phyloP scores from a whole-genome alignment of 2,329 filamentous ascomycete species.

The Blastomyces gilchristii region DNA sequence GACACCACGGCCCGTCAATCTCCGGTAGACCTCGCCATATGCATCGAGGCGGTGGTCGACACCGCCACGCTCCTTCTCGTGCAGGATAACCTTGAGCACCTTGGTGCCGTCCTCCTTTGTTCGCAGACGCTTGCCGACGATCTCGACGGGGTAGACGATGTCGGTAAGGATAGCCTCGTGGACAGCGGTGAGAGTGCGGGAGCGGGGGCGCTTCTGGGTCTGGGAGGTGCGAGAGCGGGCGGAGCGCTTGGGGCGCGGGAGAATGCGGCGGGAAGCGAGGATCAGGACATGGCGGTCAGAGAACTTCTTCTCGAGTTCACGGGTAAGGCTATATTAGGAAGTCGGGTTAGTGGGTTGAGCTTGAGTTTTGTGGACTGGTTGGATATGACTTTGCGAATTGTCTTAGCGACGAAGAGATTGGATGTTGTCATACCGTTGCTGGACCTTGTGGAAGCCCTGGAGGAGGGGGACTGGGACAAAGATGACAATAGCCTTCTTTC shows the following conservation, averaged over 20 bases:
- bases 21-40: conserved; percentile 99
- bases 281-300: conserved; percentile 99
- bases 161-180: conserved; percentile 97
- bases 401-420: neutral
- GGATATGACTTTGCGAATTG: neutral
- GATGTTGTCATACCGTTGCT: conserved; percentile 77
- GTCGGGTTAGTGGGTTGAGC: neutral
- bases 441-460: conserved; percentile 96
- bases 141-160: conserved; percentile 99
- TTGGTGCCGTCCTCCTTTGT: conserved; percentile 99
- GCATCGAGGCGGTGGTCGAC: conserved; percentile 99
- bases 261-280: conserved; percentile 96
- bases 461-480: conserved; percentile 99
- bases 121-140: conserved; percentile 96
- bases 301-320: conserved; percentile 99
- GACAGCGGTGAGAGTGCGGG: conserved; percentile 93
- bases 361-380: neutral
- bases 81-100: conserved; percentile 95
- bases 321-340: conserved; percentile 62
- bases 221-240: conserved; percentile 91
- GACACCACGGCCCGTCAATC: conserved; percentile 90
- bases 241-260: conserved; percentile 97
- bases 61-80: conserved; percentile 99
- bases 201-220: conserved; percentile 97
- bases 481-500: conserved; percentile 99